Conservation (phyloP, 2,329 filamentous ascomycete species). For the Talaromyces marneffei region DNA sequence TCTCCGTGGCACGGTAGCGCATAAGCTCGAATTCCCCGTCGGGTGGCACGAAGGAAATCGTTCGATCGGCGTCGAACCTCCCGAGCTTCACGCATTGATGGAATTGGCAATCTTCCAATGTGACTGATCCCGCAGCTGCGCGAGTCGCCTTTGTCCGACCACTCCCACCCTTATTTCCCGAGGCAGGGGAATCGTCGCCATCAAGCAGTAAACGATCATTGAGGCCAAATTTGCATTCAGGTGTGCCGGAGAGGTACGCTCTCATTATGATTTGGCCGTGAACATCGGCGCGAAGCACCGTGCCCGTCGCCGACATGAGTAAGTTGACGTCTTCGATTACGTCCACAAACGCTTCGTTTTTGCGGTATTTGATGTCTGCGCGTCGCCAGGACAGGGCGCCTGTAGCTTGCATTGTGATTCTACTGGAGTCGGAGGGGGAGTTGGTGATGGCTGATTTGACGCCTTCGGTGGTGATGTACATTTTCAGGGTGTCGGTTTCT, state of each 20-base stretch:
- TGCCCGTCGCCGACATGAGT: slow-evolving; percentile 96
- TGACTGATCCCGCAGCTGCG: slow-evolving; percentile 90
- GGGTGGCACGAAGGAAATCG: slow-evolving; percentile 93
- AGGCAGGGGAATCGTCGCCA: slow-evolving; percentile 55
- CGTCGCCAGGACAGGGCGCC: slow-evolving; percentile 95
- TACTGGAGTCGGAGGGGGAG: slow-evolving; percentile 77
- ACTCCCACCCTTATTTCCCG: slow-evolving; percentile 1
- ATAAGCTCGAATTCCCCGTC: slow-evolving; percentile 98
- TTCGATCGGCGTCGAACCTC: slow-evolving; percentile 92
- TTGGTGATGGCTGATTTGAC: slow-evolving; percentile 75
- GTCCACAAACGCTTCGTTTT: slow-evolving; percentile 98
- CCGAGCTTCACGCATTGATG: slow-evolving; percentile 98
- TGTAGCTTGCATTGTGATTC: slow-evolving; percentile 98
- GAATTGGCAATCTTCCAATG: slow-evolving; percentile 95
- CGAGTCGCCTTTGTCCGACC: slow-evolving; percentile 76
- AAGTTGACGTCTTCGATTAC: slow-evolving; percentile 99
- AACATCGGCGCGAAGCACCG: slow-evolving; percentile 89
- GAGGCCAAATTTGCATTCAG: slow-evolving; percentile 97
- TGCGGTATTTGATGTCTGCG: slow-evolving; percentile 96
- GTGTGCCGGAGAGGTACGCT: slow-evolving; percentile 90
- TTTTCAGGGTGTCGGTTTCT: slow-evolving; percentile 96
- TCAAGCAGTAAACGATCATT: slow-evolving; percentile 95
- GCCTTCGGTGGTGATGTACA: slow-evolving; percentile 99
- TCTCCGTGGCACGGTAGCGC: slow-evolving; percentile 96
- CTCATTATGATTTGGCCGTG: slow-evolving; percentile 98